phyloP scores from a whole-genome alignment of 108 stramenopile species.

The Nannochloropsis granulata region DNA sequence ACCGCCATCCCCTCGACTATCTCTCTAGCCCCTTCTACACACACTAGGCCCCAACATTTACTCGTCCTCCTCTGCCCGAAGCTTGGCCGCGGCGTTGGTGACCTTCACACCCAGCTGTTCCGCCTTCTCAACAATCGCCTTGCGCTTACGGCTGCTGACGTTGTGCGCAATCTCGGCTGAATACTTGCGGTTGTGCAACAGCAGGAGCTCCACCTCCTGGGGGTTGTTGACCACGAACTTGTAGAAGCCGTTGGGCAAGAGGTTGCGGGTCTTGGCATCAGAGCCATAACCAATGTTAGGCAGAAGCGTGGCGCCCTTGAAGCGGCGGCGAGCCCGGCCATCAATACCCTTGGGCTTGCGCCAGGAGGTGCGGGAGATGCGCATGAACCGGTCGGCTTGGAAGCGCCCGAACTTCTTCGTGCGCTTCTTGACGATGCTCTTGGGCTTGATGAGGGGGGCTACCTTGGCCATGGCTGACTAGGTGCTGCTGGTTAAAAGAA shows the following conservation, averaged over 20 bases:
- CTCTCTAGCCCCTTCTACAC: no score
- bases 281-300: constrained; percentile 95
- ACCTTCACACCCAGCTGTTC: constrained; percentile 89
- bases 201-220: constrained; percentile 91
- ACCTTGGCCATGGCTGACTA: constrained; percentile 63
- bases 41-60: background rate
- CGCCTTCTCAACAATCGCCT: constrained; percentile 87
- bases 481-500: background rate
- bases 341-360: constrained; percentile 99
- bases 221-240: constrained; percentile 91
- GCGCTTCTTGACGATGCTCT: constrained; percentile 97
- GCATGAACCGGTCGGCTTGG: constrained; percentile 89
- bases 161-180: constrained; percentile 91
- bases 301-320: constrained; percentile 97
- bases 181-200: constrained; percentile 99
- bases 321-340: constrained; percentile 95
- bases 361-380: constrained; percentile 86
- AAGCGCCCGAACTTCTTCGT: constrained; percentile 98
- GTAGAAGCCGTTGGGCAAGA: constrained; percentile 96
- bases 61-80: constrained; percentile 73
- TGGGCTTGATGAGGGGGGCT: constrained; percentile 68
- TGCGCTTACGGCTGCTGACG: constrained; percentile 75
- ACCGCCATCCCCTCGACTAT: no score
- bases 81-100: constrained; percentile 72
- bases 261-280: constrained; percentile 90